A percentile compares a stretch with the other conserved stretches of the same genome.
These are phyloP conservation scores for Hydrangea macrophylla DNA, from an alignment of 148 eudicot species.

Conservation along the genomic window DNA sequence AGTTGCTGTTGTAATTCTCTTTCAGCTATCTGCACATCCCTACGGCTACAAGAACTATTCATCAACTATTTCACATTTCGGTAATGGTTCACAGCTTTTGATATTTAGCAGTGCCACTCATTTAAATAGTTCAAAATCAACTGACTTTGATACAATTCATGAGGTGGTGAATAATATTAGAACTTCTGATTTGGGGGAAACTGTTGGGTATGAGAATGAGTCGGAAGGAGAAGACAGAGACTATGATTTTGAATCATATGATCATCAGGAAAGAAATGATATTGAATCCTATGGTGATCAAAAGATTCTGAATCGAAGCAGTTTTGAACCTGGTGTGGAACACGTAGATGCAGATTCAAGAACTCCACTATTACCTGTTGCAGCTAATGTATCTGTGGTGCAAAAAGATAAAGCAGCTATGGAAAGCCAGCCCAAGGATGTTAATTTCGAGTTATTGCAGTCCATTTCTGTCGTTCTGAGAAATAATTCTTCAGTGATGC, in stretches of 20 bases:
- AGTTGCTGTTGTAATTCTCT: slow-evolving; percentile 25
- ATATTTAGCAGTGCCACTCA: background rate
- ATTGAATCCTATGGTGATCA: too few species aligned
- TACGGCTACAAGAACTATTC: slow-evolving; percentile 16
- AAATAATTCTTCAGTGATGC: slow-evolving; percentile 23
- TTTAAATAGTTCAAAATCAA: slow-evolving; percentile 8
- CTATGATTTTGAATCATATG: background rate
- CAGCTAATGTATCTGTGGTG: slow-evolving; percentile 4
- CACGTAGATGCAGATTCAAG: slow-evolving; percentile 22
- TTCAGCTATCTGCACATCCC: slow-evolving; percentile 34
- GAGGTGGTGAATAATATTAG: background rate
- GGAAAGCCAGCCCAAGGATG: slow-evolving; percentile 7
- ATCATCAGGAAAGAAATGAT: too few species aligned
- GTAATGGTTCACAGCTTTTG: slow-evolving; percentile 6
- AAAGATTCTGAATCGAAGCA: background rate
- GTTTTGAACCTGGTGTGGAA: slow-evolving; percentile 1
- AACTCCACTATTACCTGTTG: slow-evolving; percentile 11
- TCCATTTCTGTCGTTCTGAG: slow-evolving; percentile 8
- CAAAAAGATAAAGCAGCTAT: background rate
- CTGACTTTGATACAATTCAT: background rate
- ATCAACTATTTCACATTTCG: slow-evolving; percentile 12
- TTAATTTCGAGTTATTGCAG: slow-evolving; percentile 4
- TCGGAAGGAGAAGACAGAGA: slow-evolving; percentile 11
- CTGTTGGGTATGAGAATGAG: slow-evolving; percentile 18
- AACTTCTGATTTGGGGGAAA: slow-evolving; percentile 15